A percentile compares a stretch with the other conserved stretches of the same genome.
phyloP scores from a whole-genome alignment of 192 early-diverging fungal species.

The Endogone sp. region DNA sequence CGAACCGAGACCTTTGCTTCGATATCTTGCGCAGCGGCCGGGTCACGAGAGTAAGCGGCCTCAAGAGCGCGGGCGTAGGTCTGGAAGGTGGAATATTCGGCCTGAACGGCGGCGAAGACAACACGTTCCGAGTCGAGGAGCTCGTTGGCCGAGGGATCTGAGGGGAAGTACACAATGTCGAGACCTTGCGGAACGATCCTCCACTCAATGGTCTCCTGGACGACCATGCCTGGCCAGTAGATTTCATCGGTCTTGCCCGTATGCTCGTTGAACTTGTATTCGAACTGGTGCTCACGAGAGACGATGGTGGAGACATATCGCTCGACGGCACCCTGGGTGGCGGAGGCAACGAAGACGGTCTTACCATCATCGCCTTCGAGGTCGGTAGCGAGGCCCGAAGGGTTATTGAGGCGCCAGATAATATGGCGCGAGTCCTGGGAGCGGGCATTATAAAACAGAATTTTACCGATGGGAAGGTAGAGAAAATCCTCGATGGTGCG shows the following conservation, averaged over 20 bases:
- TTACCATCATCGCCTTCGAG: background rate
- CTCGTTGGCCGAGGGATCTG: background rate
- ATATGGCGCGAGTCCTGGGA: background rate
- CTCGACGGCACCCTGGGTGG: background rate
- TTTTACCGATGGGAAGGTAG: background rate
- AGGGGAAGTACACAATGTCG: constrained; percentile 15
- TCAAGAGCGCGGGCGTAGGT: background rate
- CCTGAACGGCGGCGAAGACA: background rate
- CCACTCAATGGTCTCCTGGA: background rate
- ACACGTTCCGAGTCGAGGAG: background rate
- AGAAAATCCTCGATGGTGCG: constrained; percentile 5
- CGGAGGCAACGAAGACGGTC: constrained; percentile 3
- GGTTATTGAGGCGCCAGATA: constrained; percentile 5
- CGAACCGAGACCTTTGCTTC: background rate
- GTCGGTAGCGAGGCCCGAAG: background rate
- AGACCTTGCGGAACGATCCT: constrained; percentile 4
- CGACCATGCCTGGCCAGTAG: constrained; percentile 12
- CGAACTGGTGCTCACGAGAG: constrained; percentile 2
- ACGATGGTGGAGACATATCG: background rate
- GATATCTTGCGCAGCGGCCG: background rate
- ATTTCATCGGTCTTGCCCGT: background rate
- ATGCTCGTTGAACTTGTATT: background rate
- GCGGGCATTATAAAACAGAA: constrained; percentile 3
- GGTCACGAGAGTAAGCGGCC: background rate
- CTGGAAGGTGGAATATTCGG: background rate